Percentiles rank a stretch among this genome's conserved stretches.
Evolutionary conservation across 2,329 filamentous ascomycete species (phyloP).

Genomic region (Cordyceps tenuipes): DNA sequence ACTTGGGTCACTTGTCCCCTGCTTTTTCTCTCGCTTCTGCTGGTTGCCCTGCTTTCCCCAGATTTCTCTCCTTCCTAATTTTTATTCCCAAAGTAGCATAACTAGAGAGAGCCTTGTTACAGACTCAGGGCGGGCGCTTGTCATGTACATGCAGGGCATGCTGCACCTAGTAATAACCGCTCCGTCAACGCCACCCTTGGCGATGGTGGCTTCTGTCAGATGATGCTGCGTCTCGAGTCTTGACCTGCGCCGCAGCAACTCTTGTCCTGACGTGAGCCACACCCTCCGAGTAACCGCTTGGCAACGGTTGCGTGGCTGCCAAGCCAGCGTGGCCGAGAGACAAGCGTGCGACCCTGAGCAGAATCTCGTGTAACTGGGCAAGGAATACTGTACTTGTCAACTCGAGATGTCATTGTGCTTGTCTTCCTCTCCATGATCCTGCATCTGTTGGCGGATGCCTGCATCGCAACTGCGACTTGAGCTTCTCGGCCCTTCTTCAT

Average conservation of each 20-base stretch:
- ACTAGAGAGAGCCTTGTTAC: neutral
- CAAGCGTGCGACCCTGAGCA: too few species aligned
- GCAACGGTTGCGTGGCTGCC: neutral
- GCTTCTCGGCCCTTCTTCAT: too few species aligned
- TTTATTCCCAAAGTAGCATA: neutral
- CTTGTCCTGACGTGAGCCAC: neutral
- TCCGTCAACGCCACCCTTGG: neutral
- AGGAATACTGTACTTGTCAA: too few species aligned
- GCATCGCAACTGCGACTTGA: too few species aligned
- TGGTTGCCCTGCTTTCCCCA: neutral
- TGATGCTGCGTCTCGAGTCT: neutral
- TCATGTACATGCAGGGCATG: neutral
- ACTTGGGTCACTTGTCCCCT: too few species aligned
- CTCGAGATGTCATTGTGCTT: too few species aligned
- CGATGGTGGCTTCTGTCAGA: neutral
- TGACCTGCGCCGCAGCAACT: neutral
- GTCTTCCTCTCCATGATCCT: too few species aligned
- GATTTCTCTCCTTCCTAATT: neutral
- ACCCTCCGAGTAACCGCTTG: neutral
- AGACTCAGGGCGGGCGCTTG: conserved; percentile 6
- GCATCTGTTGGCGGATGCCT: too few species aligned
- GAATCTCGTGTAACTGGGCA: too few species aligned
- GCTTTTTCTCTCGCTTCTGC: neutral
- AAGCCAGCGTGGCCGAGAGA: neutral
- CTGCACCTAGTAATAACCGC: neutral